Evolutionary conservation across 2,329 filamentous ascomycete genomes (phyloP).

Genomic region (Aspergillus brasiliensis): DNA sequence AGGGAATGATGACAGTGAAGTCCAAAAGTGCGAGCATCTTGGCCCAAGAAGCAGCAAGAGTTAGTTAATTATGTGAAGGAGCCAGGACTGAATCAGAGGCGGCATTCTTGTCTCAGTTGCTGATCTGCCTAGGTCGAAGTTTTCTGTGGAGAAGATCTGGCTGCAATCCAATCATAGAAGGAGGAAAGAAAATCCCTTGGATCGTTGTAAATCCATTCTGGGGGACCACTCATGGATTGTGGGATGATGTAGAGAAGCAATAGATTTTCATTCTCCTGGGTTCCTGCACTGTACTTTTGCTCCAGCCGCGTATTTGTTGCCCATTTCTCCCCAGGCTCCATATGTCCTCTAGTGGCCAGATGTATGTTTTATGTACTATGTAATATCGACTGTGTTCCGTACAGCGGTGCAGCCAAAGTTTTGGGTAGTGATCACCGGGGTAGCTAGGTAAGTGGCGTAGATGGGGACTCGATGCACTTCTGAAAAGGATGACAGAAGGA

Average conservation of each 20-base stretch:
- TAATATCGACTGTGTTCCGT: not conserved
- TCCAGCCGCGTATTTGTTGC: not conserved
- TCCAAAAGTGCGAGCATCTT: not conserved
- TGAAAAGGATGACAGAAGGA: constrained; percentile 5
- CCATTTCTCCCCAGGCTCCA: constrained; percentile 1
- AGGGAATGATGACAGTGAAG: not conserved
- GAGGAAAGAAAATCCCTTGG: constrained; percentile 4
- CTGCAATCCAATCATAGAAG: not conserved
- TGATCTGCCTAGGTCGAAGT: constrained; percentile 1
- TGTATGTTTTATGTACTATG: not conserved
- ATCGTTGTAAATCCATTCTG: constrained; percentile 4
- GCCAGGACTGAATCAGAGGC: not conserved
- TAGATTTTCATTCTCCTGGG: not conserved
- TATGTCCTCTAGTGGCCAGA: not conserved
- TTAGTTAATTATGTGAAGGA: not conserved
- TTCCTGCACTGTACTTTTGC: constrained; percentile 15
- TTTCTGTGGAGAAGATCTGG: constrained; percentile 10
- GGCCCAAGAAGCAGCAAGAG: not conserved
- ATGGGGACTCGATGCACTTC: not conserved
- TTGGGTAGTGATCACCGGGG: constrained; percentile 2
- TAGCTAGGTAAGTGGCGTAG: constrained; percentile 4
- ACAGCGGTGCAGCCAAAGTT: not conserved
- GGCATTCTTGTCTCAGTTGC: not conserved
- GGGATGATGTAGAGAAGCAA: not conserved
- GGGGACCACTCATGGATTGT: not conserved